Conservation (phyloP, 148 eudicot genomes). For the Oxyria digyna region DNA sequence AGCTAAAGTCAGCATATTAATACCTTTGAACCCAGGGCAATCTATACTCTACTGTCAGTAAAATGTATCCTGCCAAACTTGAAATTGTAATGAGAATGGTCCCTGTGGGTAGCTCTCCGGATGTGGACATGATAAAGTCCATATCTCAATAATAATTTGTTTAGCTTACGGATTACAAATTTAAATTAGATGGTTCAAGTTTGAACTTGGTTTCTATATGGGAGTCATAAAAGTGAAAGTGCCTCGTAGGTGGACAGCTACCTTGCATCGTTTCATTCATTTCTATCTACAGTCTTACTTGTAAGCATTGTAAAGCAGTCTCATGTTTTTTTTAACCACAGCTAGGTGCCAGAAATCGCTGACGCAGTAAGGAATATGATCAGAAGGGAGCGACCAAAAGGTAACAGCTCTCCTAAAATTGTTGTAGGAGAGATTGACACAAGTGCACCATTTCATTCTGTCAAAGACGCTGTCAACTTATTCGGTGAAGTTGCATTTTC, state of each 20-base stretch:
- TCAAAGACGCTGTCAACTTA: slow-evolving; percentile 92
- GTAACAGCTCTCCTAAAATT: slow-evolving; percentile 49
- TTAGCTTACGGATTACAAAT: not conserved
- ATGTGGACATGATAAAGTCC: not conserved
- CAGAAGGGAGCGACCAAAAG: slow-evolving; percentile 37
- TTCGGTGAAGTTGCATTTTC: slow-evolving; percentile 87
- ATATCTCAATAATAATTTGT: not conserved
- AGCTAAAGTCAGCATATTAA: not conserved
- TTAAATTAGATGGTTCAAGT: not conserved
- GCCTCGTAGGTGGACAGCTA: not conserved
- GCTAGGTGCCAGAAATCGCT: not conserved
- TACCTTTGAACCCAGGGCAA: not conserved
- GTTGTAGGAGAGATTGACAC: slow-evolving; percentile 94
- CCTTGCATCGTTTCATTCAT: not conserved
- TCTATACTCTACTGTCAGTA: not conserved
- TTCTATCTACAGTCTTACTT: not conserved
- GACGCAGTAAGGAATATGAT: not conserved
- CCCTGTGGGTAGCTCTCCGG: not conserved
- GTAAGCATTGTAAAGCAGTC: not conserved
- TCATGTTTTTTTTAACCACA: not conserved
- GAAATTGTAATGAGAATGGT: not conserved
- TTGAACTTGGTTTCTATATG: not conserved
- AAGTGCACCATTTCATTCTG: slow-evolving; percentile 96
- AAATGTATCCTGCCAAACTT: not conserved
- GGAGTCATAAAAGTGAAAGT: not conserved